Conservation (phyloP, 2,329 filamentous ascomycete species). For the Mycosphaerelloides madeirae region DNA sequence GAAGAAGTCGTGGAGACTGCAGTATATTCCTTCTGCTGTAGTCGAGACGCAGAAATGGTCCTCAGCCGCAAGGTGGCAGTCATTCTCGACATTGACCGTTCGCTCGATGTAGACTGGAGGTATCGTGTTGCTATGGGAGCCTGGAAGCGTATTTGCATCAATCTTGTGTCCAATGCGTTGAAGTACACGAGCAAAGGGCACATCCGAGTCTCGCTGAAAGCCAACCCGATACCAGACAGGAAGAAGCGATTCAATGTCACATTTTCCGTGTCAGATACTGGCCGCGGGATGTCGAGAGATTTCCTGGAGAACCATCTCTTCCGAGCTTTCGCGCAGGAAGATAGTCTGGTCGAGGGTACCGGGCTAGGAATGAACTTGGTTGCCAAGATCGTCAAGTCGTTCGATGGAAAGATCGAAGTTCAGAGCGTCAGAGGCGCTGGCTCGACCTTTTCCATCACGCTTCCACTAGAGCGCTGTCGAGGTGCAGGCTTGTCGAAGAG, state of each 20-base stretch:
- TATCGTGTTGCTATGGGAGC: conserved; percentile 43
- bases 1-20: conserved; percentile 55
- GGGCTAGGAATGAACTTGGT: conserved; percentile 65
- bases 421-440: conserved; percentile 22
- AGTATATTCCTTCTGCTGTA: conserved; percentile 31
- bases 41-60: conserved; percentile 18
- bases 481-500: conserved; percentile 1
- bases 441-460: conserved; percentile 17
- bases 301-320: conserved; percentile 60
- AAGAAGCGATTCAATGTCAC: conserved; percentile 21
- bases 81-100: conserved; percentile 41
- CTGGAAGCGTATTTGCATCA: conserved; percentile 44
- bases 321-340: conserved; percentile 61
- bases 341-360: conserved; percentile 56
- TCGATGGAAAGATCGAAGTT: conserved; percentile 53
- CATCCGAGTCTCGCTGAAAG: conserved; percentile 33
- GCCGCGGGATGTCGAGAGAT: conserved; percentile 60
- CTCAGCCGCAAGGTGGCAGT: conserved; percentile 41
- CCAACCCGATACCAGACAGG: conserved; percentile 16
- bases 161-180: conserved; percentile 46
- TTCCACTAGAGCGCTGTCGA: conserved; percentile 29
- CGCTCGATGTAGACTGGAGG: conserved; percentile 36
- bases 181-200: conserved; percentile 45
- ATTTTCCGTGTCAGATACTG: conserved; percentile 55
- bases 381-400: conserved; percentile 52